These are phyloP conservation scores for Termitomyces sp. DNA, from an alignment of 768 basidiomycete species.

Conservation along the genomic window DNA sequence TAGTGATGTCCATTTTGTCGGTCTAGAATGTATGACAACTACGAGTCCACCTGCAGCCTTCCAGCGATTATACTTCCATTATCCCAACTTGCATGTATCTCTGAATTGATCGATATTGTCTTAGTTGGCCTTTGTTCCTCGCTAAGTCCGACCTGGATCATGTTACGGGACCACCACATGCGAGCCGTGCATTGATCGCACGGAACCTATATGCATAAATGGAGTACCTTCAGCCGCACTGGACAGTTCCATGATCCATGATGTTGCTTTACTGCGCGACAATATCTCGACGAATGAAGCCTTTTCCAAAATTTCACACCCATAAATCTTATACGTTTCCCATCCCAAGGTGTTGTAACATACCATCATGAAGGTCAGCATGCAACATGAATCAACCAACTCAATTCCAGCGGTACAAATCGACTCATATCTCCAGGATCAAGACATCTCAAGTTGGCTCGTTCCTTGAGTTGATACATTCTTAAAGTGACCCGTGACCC, in stretches of 20 bases:
- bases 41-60: background rate
- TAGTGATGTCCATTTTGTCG: background rate
- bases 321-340: background rate
- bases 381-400: too few species aligned
- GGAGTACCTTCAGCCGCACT: too few species aligned
- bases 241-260: too few species aligned
- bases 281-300: background rate
- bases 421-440: too few species aligned
- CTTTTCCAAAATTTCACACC: background rate
- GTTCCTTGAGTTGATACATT: too few species aligned
- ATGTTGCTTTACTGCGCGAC: background rate
- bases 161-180: background rate
- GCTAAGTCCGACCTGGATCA: background rate
- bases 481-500: too few species aligned
- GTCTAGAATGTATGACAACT: slow-evolving; percentile 1
- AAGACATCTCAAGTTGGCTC: too few species aligned
- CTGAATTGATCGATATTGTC: background rate
- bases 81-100: background rate
- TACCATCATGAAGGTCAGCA: background rate
- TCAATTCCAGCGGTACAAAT: too few species aligned
- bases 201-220: background rate
- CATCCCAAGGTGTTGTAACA: background rate
- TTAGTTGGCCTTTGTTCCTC: too few species aligned
- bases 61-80: background rate
- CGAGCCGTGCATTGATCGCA: background rate